phyloP scores from a whole-genome alignment of 371 early-diverging fungal genomes.

The Mucor mucedo region DNA sequence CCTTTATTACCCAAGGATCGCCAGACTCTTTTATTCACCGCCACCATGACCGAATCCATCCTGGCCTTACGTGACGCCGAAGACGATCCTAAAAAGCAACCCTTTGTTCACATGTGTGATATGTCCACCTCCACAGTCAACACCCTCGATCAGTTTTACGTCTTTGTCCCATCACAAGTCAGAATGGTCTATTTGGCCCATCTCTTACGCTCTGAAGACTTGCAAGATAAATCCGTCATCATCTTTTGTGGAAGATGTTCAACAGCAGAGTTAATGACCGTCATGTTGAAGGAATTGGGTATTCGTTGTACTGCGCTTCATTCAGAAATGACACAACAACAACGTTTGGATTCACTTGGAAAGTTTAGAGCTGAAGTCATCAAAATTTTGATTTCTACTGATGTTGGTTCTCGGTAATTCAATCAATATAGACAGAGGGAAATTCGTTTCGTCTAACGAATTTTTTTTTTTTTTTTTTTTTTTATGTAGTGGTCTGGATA shows the following conservation, averaged over 20 bases:
- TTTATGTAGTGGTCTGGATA: constrained; percentile 92
- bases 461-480: constrained; percentile 17
- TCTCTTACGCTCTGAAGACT: constrained; percentile 72
- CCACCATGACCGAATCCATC: constrained; percentile 93
- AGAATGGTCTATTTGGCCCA: constrained; percentile 89
- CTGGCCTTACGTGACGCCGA: constrained; percentile 58
- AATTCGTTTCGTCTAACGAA: background rate
- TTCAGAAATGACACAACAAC: constrained; percentile 91
- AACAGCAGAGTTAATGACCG: constrained; percentile 81
- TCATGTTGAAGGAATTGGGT: constrained; percentile 88
- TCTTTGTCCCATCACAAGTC: constrained; percentile 94
- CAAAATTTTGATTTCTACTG: constrained; percentile 93
- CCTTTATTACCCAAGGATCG: constrained; percentile 78
- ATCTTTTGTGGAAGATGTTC: constrained; percentile 89
- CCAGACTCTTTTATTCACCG: constrained; percentile 94
- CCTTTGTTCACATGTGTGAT: constrained; percentile 85
- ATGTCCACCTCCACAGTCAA: constrained; percentile 82
- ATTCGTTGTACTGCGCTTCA: constrained; percentile 91
- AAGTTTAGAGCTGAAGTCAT: constrained; percentile 90
- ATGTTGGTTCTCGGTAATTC: constrained; percentile 91
- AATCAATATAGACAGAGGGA: background rate
- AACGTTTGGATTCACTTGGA: constrained; percentile 88
- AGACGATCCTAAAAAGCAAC: constrained; percentile 53
- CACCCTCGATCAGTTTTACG: constrained; percentile 87
- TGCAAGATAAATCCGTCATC: constrained; percentile 81